These are phyloP conservation scores for Penicillium paradoxum DNA, from an alignment of 495 filamentous ascomycete species.

Conservation along the genomic window DNA sequence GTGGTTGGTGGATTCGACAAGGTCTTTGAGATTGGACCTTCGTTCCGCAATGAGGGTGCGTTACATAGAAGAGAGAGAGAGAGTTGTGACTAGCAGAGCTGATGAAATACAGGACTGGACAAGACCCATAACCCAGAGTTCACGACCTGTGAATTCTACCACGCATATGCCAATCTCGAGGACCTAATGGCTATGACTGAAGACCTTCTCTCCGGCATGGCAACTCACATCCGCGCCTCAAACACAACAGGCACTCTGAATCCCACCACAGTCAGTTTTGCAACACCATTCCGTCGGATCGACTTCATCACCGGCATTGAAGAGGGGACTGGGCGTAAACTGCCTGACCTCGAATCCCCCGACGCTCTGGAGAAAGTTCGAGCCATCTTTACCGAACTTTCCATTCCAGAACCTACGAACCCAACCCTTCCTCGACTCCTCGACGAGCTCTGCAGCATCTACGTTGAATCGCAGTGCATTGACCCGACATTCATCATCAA, in stretches of 20 bases:
- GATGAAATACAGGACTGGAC: slow-evolving; percentile 56
- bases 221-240: slow-evolving; percentile 44
- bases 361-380: slow-evolving; percentile 54
- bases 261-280: slow-evolving; percentile 53
- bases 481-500: slow-evolving; percentile 84
- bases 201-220: slow-evolving; percentile 55
- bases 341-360: slow-evolving; percentile 61
- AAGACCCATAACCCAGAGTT: slow-evolving; percentile 95
- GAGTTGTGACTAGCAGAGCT: not conserved
- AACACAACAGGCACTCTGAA: slow-evolving; percentile 46
- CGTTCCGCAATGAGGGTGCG: slow-evolving; percentile 88
- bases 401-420: slow-evolving; percentile 46
- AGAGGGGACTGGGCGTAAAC: slow-evolving; percentile 50
- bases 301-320: slow-evolving; percentile 83
- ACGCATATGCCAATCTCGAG: slow-evolving; percentile 71
- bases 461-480: slow-evolving; percentile 67
- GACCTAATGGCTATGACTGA: slow-evolving; percentile 75
- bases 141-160: slow-evolving; percentile 95
- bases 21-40: slow-evolving; percentile 89
- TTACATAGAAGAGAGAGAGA: not conserved
- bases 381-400: slow-evolving; percentile 51
- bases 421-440: slow-evolving; percentile 74
- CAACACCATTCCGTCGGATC: slow-evolving; percentile 57
- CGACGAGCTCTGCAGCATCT: slow-evolving; percentile 70
- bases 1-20: slow-evolving; percentile 84